A percentile compares a stretch with the other conserved stretches of the same genome.
Evolutionary conservation across 208 protist species (phyloP).

Genomic region (Trypanosoma mega): DNA sequence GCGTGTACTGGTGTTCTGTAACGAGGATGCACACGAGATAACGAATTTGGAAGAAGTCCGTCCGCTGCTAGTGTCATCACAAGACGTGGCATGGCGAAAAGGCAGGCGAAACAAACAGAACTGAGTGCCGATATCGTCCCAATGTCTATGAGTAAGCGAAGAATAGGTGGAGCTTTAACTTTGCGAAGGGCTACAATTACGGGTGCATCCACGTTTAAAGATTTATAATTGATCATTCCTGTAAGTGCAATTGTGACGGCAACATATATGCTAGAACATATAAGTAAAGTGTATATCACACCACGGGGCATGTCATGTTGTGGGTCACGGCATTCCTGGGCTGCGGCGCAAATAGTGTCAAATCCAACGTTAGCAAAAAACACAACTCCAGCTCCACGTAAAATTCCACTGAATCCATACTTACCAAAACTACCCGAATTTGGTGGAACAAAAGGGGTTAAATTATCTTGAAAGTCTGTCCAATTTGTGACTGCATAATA

Average conservation of each 20-base stretch:
- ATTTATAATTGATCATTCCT: constrained; percentile 27
- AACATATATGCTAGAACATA: constrained; percentile 34
- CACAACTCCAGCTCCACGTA: constrained; percentile 34
- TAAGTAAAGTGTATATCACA: constrained; percentile 33
- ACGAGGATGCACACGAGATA: constrained; percentile 20
- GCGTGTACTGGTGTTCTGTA: constrained; percentile 21
- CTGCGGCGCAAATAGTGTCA: constrained; percentile 38
- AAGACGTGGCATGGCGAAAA: constrained; percentile 39
- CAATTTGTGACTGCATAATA: constrained; percentile 20
- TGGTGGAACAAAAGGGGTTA: constrained; percentile 37
- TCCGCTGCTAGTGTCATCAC: constrained; percentile 32
- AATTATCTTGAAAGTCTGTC: constrained; percentile 25
- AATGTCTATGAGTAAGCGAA: constrained; percentile 30
- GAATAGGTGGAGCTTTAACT: constrained; percentile 15
- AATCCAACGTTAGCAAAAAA: constrained; percentile 59
- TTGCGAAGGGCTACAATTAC: constrained; percentile 29
- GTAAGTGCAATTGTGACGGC: constrained; percentile 35
- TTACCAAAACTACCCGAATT: constrained; percentile 30
- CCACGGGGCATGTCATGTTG: constrained; percentile 34
- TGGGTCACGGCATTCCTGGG: constrained; percentile 37
- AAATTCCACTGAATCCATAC: constrained; percentile 32
- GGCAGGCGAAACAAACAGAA: constrained; percentile 34
- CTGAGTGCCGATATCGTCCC: constrained; percentile 35
- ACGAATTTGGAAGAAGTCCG: constrained; percentile 27
- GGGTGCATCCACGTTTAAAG: constrained; percentile 36